Evolutionary conservation across 2,329 filamentous ascomycete species (phyloP).

Genomic region (Pseudogymnoascus sp.): DNA sequence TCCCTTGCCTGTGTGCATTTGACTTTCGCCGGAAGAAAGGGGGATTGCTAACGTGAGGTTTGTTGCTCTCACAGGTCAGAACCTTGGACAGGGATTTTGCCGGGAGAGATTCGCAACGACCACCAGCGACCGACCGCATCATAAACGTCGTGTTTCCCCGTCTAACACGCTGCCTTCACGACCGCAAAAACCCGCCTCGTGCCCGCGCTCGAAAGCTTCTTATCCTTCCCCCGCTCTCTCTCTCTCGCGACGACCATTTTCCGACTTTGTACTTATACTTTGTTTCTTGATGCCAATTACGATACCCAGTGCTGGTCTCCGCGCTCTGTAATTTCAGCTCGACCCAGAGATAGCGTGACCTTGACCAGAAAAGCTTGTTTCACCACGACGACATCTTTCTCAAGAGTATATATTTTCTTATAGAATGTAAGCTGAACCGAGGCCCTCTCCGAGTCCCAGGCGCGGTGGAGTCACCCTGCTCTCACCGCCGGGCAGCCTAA

Average conservation of each 20-base stretch:
- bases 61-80: background rate
- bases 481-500: background rate
- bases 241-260: slow-evolving; percentile 5
- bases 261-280: slow-evolving; percentile 20
- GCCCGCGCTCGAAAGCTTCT: background rate
- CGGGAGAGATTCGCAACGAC: slow-evolving; percentile 8
- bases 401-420: slow-evolving; percentile 9
- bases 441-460: background rate
- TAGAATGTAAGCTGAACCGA: slow-evolving; percentile 6
- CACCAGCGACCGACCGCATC: slow-evolving; percentile 3
- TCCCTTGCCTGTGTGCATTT: background rate
- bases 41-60: slow-evolving; percentile 1
- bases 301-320: slow-evolving; percentile 22
- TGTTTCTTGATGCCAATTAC: slow-evolving; percentile 23
- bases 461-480: background rate
- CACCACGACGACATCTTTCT: slow-evolving; percentile 5
- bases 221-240: background rate
- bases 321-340: slow-evolving; percentile 12
- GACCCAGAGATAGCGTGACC: slow-evolving; percentile 7
- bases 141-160: slow-evolving; percentile 9
- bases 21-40: background rate
- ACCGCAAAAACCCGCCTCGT: slow-evolving; percentile 7
- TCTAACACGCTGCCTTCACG: slow-evolving; percentile 9
- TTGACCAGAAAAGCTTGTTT: slow-evolving; percentile 4
- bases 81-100: slow-evolving; percentile 10